Evolutionary conservation across 805 yeast species (phyloP), one percentile per base, ranked within the genome.

Genomic region (Teunomyces atbi): DNA sequence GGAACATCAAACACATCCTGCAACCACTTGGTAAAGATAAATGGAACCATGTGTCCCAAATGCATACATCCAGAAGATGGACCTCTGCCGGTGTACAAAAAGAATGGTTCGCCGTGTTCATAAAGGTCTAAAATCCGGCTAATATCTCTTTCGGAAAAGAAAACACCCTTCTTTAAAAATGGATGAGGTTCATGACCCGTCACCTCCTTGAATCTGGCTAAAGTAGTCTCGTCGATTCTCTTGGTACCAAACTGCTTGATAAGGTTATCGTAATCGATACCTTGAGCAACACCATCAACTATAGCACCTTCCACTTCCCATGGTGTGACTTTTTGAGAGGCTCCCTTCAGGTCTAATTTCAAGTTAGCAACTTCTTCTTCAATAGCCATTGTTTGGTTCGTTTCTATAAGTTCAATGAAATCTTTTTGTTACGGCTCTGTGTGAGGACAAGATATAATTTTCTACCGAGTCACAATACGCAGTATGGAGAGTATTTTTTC

Each of bases 221-320:
- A 73, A 2, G 91, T 81, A 50, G 86, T 97, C 40, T 73, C 68
- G 7, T 81, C 73, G 56, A 94, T 83, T 42, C 76, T 71, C 51
- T 73, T 81, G 30, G 98, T 90, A 57, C 99, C 99, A 59, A 94
- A 94, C 62, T 87, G 88, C 52, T 74, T 74, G 58, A 89, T 86
- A 55, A 94, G 76, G 69, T 89, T 89, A 48, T 89, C 92, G 64
- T 94, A 94, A 71, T 94, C 96, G 56, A 94, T 91, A 21, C 82
- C 90, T 65, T 86, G 91, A n/a, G 86, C 81, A 57, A 84, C 75
- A 45, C 99, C 99, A 58, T 91, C 96, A 47, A 89, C 97, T 40
- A 92, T 95, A 2, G 97, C 98, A 48, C 98, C 99, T 68, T 88
- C 96, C 26, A 94, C 99, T 65, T 94, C 99, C 99, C 99, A 94